These are phyloP conservation scores for Erysimum cheiri DNA, from an alignment of 441 rosid genomes.

Conservation along the genomic window DNA sequence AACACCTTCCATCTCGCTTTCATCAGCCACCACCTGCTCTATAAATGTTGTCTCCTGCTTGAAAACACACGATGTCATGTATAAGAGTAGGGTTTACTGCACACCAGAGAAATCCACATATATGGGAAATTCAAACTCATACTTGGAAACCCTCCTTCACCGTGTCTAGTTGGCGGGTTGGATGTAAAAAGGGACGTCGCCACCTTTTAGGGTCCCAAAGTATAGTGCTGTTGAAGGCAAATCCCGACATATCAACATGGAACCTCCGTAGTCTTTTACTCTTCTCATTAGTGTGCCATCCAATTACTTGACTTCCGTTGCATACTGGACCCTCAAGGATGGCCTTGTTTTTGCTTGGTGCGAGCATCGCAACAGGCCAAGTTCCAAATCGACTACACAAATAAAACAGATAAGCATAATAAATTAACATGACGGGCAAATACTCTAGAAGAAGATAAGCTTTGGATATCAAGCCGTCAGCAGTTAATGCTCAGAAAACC, in stretches of 20 bases:
- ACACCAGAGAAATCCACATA: constrained; percentile 10
- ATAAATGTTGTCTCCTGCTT: constrained; percentile 88
- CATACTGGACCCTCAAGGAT: constrained; percentile 93
- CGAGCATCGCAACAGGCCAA: constrained; percentile 99
- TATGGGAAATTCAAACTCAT: constrained; percentile 27
- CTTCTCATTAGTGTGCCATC: constrained; percentile 98
- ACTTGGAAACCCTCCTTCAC: constrained; percentile 98
- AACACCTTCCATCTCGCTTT: constrained; percentile 86
- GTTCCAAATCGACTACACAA: constrained; percentile 84
- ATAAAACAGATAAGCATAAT: constrained; percentile 12
- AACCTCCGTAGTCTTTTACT: constrained; percentile 86
- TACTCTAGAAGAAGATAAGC: not conserved
- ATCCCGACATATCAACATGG: constrained; percentile 98
- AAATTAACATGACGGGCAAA: constrained; percentile 23
- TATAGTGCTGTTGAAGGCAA: constrained; percentile 94
- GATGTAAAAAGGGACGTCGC: constrained; percentile 55
- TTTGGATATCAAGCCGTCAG: not conserved
- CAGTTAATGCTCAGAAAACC: constrained; percentile 14
- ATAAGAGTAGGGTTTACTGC: not conserved
- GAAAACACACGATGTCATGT: constrained; percentile 14
- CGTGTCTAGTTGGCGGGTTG: constrained; percentile 76
- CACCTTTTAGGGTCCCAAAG: constrained; percentile 94
- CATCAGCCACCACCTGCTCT: constrained; percentile 91
- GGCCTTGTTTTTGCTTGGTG: constrained; percentile 94
- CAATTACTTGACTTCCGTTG: constrained; percentile 79